Conservation (phyloP, 257 asterid species). For the Cynanchum wilfordii region DNA sequence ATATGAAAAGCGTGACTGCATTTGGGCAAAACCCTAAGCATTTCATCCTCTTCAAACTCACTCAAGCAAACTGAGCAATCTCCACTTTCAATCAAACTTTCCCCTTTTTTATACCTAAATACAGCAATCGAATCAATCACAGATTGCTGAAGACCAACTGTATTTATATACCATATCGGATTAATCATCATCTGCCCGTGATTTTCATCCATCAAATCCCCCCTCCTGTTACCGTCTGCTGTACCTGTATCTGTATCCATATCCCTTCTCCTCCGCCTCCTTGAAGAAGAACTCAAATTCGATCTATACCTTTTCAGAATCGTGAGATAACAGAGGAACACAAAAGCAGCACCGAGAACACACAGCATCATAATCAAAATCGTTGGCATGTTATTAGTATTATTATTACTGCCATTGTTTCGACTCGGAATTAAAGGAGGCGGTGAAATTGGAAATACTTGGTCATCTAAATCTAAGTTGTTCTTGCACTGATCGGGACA, state of each 20-base stretch:
- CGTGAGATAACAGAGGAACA: conserved; percentile 44
- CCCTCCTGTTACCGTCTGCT: conserved; percentile 16
- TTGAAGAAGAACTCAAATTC: conserved; percentile 7
- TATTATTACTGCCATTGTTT: conserved; percentile 9
- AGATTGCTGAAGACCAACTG: conserved; percentile 51
- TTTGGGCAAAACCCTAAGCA: conserved; percentile 69
- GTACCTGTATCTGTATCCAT: not conserved
- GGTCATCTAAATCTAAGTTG: not conserved
- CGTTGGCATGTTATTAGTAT: conserved; percentile 30
- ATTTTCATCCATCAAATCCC: conserved; percentile 35
- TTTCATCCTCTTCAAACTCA: conserved; percentile 63
- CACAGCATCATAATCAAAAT: conserved; percentile 48
- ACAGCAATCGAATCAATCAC: conserved; percentile 56
- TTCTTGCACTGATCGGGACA: conserved; percentile 27
- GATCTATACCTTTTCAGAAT: conserved; percentile 30
- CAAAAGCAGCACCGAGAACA: conserved; percentile 41
- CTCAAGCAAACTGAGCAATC: conserved; percentile 74
- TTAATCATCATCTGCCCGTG: conserved; percentile 44
- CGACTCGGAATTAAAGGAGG: conserved; percentile 10
- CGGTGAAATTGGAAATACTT: conserved; percentile 10
- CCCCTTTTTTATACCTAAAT: conserved; percentile 36
- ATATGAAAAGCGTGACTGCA: conserved; percentile 82
- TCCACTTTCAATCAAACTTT: conserved; percentile 37
- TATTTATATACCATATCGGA: conserved; percentile 64
- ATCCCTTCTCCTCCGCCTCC: conserved; percentile 13